Base-by-base conservation (phyloP, 768 basidiomycete genomes). In the Trametes coccinea region DNA sequence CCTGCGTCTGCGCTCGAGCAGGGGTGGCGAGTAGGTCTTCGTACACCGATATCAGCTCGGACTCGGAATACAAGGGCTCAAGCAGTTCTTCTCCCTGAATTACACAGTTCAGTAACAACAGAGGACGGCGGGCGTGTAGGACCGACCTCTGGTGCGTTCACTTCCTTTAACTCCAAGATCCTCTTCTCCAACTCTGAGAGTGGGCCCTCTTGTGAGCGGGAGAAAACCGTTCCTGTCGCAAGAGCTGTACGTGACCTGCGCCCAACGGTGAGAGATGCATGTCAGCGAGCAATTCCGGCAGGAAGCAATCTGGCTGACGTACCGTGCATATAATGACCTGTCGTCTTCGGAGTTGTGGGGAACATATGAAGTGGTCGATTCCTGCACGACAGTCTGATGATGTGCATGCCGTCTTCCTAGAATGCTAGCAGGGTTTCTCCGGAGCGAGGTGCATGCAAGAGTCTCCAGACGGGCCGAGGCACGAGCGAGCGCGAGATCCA, bases 41-140 rank as follows among this genome's bases (percentile, higher is more conserved):
- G 53, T 82, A 84, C 27, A 84, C 62, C 5, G 71, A 64, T 4
- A 73, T 61, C 6, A 80, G 69, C 16, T 81, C 73, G 4, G 70
- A 69, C 29, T 81, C 80, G 0, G 75, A 69, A 64, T 74, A 74
- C 0, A 56, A 14, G 3, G 72, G 53, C 14, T 61, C 47, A 2
- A 11, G 53, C 46, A 9, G 29, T 22, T 43, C 31, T 6, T 16
- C 51, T 31, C n/a, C 17, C 55, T 57, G 50, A 16, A 7, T 29
- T 3, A 17, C 4, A 8, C 55, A 22, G 2, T n/a, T 44, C 7
- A 51, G 55, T 22, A 8, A 47, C 10, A 14, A 13, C 27, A 16
- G 30, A 46, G 2, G 4, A 53, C 7, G 4, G 8, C 10, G 13
- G 5, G 13, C 2, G 8, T 4, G 29, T 11, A 47, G 54, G 22